Percentiles rank a stretch among this genome's conserved stretches.
These are phyloP conservation scores for Phytophthora chlamydospora DNA, from an alignment of 352 stramenopile genomes.

Conservation along the genomic window DNA sequence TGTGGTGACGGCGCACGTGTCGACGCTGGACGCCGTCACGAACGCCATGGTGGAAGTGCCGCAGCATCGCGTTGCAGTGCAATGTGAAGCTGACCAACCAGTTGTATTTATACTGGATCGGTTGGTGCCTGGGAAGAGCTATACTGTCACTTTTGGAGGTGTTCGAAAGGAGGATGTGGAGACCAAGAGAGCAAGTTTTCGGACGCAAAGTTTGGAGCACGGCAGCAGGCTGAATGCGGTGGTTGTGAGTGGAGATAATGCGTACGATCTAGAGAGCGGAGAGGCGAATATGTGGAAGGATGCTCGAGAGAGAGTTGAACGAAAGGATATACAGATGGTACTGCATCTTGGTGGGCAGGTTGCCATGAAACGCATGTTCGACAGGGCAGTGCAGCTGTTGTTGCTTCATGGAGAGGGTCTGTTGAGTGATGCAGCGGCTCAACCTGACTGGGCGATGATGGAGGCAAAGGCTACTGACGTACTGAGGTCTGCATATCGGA, in stretches of 20 bases:
- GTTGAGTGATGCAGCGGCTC: constrained; percentile 6
- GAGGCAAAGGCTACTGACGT: constrained; percentile 58
- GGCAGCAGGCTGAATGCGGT: constrained; percentile 32
- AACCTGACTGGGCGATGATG: constrained; percentile 45
- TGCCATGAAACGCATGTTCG: constrained; percentile 67
- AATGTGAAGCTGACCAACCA: constrained; percentile 39
- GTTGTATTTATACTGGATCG: constrained; percentile 46
- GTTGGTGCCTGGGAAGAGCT: constrained; percentile 59
- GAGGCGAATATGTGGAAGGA: constrained; percentile 59
- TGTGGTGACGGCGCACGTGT: constrained; percentile 57
- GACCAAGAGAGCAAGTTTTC: constrained; percentile 44
- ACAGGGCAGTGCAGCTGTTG: constrained; percentile 67
- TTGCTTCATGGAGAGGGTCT: constrained; percentile 50
- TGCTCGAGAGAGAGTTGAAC: constrained; percentile 43
- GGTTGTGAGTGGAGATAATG: constrained; percentile 58
- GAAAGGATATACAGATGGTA: constrained; percentile 42
- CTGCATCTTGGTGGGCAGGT: constrained; percentile 80
- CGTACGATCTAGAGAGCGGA: constrained; percentile 49
- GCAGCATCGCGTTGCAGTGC: constrained; percentile 32
- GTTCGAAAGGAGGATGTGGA: constrained; percentile 47
- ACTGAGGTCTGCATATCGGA: constrained; percentile 67
- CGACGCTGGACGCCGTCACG: constrained; percentile 44
- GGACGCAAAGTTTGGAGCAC: constrained; percentile 50
- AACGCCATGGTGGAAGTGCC: constrained; percentile 49
- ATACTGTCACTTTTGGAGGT: constrained; percentile 66